phyloP scores from a whole-genome alignment of 1,139 yeast species.

The Nakaseomyces kungkrabaensis region DNA sequence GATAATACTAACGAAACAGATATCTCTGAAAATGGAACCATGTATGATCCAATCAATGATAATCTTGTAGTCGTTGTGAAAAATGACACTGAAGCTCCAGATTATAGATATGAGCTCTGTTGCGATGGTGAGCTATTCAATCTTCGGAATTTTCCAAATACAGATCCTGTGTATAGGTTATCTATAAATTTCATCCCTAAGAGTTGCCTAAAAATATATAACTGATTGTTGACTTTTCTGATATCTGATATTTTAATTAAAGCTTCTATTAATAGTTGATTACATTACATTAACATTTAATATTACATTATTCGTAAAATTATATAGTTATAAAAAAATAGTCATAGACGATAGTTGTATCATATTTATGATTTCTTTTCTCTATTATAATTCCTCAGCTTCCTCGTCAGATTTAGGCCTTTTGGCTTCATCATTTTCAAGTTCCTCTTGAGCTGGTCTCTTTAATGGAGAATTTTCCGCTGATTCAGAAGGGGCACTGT shows the following conservation, averaged over 20 bases:
- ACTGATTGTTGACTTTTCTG: neutral
- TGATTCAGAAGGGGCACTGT: neutral
- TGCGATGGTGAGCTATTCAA: constrained; percentile 39
- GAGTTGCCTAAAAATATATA: neutral
- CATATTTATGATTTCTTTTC: no score
- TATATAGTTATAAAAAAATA: no score
- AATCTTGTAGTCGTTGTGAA: constrained; percentile 27
- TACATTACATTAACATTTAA: neutral
- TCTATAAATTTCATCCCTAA: constrained; percentile 3
- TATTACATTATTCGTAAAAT: neutral
- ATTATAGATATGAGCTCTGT: constrained; percentile 37
- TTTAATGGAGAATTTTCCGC: neutral
- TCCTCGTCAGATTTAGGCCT: constrained; percentile 1
- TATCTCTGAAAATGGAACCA: constrained; percentile 36
- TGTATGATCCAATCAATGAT: constrained; percentile 32
- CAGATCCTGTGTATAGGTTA: neutral
- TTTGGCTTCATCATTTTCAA: constrained; percentile 1
- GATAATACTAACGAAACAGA: constrained; percentile 55
- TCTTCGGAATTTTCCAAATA: constrained; percentile 8
- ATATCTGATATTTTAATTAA: neutral
- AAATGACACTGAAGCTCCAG: constrained; percentile 13
- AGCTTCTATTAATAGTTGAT: no score
- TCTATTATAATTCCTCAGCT: neutral
- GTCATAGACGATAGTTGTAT: no score
- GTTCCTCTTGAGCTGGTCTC: neutral